phyloP scores from a whole-genome alignment of 2,329 filamentous ascomycete species.

The Fusarium sp. region DNA sequence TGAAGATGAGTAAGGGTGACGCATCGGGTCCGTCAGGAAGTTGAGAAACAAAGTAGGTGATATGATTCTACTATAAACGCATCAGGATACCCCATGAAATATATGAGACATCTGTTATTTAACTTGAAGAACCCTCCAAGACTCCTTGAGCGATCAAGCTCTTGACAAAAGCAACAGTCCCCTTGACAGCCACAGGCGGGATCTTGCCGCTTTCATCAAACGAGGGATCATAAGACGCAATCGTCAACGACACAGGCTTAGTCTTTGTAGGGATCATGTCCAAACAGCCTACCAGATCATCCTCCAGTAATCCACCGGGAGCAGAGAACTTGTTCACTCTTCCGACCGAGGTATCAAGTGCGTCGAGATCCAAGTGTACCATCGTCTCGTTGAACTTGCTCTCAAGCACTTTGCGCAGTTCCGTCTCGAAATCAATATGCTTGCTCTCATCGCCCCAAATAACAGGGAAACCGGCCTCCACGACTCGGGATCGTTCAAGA shows the following conservation, averaged over 20 bases:
- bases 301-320: slow-evolving; percentile 52
- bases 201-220: slow-evolving; percentile 37
- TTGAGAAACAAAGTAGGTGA: slow-evolving; percentile 20
- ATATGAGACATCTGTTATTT: not conserved
- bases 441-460: slow-evolving; percentile 49
- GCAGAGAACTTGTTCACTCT: slow-evolving; percentile 56
- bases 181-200: slow-evolving; percentile 36
- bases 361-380: slow-evolving; percentile 56
- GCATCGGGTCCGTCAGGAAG: slow-evolving; percentile 46
- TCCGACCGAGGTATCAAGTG: slow-evolving; percentile 53
- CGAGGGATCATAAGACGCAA: slow-evolving; percentile 46
- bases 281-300: slow-evolving; percentile 44
- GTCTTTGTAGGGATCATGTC: slow-evolving; percentile 28
- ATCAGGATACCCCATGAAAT: slow-evolving; percentile 33
- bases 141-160: slow-evolving; percentile 24
- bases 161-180: slow-evolving; percentile 27
- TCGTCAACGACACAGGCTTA: slow-evolving; percentile 24
- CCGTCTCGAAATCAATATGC: slow-evolving; percentile 33
- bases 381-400: slow-evolving; percentile 40
- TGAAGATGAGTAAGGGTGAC: slow-evolving; percentile 58
- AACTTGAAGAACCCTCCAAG: not conserved
- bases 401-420: slow-evolving; percentile 24
- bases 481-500: slow-evolving; percentile 34
- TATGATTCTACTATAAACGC: slow-evolving; percentile 12
- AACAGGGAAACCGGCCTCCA: slow-evolving; percentile 49